Conservation (phyloP, 1,139 yeast species). For the Yamadazyma sp. region DNA sequence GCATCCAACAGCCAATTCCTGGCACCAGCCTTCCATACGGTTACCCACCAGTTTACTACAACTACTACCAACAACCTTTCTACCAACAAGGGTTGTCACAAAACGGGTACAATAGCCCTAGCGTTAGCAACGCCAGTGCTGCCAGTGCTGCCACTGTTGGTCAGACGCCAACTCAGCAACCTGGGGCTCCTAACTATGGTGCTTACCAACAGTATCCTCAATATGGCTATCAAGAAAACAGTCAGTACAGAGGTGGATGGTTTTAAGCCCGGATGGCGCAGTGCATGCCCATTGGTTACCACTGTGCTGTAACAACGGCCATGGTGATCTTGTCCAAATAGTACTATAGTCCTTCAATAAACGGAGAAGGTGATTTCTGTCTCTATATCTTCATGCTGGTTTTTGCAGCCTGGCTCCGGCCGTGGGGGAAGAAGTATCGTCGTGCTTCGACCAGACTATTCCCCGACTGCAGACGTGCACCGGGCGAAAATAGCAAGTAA, state of each 20-base stretch:
- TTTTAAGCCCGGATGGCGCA: constrained; percentile 23
- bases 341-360: neutral
- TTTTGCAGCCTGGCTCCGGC: neutral
- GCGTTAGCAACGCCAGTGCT: constrained; percentile 16
- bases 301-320: too few relatives aligned
- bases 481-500: constrained; percentile 2
- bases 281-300: too few relatives aligned
- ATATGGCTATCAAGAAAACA: constrained; percentile 48
- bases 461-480: neutral
- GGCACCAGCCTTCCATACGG: constrained; percentile 34
- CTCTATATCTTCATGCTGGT: too few relatives aligned
- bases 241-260: constrained; percentile 41
- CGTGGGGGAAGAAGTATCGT: too few relatives aligned
- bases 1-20: constrained; percentile 17
- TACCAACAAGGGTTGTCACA: constrained; percentile 34
- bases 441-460: neutral
- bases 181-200: constrained; percentile 42
- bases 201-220: constrained; percentile 54
- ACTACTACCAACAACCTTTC: constrained; percentile 46
- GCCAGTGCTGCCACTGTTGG: constrained; percentile 5
- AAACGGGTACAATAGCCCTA: constrained; percentile 20
- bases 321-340: neutral
- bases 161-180: constrained; percentile 25
- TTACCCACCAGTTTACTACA: constrained; percentile 48
- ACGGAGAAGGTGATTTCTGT: neutral